A percentile compares a stretch with the other conserved stretches of the same genome.
Conservation (phyloP, 495 filamentous ascomycete genomes). For the Tuber borchii region DNA sequence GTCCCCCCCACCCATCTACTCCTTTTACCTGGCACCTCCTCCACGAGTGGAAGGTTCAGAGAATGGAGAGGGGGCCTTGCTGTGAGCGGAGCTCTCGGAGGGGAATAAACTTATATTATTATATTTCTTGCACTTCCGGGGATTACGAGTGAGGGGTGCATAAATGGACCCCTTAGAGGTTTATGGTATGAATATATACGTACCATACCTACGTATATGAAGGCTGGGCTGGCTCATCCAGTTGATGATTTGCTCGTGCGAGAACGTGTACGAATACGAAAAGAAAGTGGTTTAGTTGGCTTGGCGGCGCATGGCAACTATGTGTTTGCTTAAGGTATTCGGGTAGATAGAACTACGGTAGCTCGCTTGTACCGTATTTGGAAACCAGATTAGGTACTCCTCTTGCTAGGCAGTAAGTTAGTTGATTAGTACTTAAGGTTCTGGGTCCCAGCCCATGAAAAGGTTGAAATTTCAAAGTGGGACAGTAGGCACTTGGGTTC, state of each 20-base stretch:
- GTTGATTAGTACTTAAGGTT: constrained; percentile 4
- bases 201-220: not conserved
- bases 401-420: not conserved
- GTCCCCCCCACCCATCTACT: not conserved
- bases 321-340: not conserved
- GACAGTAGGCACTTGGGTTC: not conserved
- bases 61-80: not conserved
- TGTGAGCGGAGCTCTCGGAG: not conserved
- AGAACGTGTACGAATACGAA: not conserved
- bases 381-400: not conserved
- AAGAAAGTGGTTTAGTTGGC: not conserved
- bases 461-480: not conserved
- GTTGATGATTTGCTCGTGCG: not conserved
- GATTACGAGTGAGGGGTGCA: not conserved
- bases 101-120: not conserved
- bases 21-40: no score
- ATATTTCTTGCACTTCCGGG: not conserved
- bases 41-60: no score
- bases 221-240: not conserved
- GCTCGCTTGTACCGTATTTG: not conserved
- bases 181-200: not conserved
- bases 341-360: not conserved
- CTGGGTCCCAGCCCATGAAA: not conserved
- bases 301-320: not conserved
- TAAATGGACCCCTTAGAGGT: not conserved